Evolutionary conservation across 176 grass and related monocot species (phyloP).

Genomic region (Oryza rufipogon): DNA sequence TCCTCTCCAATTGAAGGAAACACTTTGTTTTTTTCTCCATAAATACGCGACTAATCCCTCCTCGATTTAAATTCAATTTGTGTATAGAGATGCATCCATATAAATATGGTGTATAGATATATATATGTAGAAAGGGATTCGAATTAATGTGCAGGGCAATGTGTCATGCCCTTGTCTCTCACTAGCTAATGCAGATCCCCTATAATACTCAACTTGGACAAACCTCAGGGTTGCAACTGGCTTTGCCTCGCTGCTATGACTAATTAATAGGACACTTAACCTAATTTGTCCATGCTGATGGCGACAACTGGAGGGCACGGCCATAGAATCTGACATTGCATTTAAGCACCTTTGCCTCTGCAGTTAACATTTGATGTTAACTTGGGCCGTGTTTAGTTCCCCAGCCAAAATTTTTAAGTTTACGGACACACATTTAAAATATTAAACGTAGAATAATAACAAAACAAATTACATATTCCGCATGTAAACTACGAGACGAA

Average conservation of each 20-base stretch:
- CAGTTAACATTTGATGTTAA: slow-evolving; percentile 46
- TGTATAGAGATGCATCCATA: not conserved
- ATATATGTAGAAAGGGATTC: slow-evolving; percentile 28
- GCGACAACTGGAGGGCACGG: slow-evolving; percentile 11
- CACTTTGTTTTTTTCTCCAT: not conserved
- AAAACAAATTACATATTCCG: too few relatives aligned
- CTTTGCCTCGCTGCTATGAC: slow-evolving; percentile 6
- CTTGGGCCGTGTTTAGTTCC: not conserved
- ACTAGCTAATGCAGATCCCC: not conserved
- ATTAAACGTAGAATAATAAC: too few relatives aligned
- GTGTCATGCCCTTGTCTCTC: slow-evolving; percentile 4
- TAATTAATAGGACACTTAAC: slow-evolving; percentile 33
- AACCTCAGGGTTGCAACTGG: not conserved
- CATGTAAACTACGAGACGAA: too few relatives aligned
- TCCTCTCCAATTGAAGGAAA: not conserved
- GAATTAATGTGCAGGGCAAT: not conserved
- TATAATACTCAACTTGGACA: not conserved
- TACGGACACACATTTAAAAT: too few relatives aligned
- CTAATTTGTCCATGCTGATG: slow-evolving; percentile 35
- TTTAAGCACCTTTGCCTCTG: slow-evolving; percentile 37
- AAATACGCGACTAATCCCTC: not conserved
- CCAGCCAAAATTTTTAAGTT: too few relatives aligned
- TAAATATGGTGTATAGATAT: not conserved
- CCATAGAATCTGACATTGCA: slow-evolving; percentile 28
- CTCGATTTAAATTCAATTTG: not conserved